These are phyloP conservation scores for Cyamopsis tetragonoloba DNA, from an alignment of 306 rosid species.

Conservation along the genomic window DNA sequence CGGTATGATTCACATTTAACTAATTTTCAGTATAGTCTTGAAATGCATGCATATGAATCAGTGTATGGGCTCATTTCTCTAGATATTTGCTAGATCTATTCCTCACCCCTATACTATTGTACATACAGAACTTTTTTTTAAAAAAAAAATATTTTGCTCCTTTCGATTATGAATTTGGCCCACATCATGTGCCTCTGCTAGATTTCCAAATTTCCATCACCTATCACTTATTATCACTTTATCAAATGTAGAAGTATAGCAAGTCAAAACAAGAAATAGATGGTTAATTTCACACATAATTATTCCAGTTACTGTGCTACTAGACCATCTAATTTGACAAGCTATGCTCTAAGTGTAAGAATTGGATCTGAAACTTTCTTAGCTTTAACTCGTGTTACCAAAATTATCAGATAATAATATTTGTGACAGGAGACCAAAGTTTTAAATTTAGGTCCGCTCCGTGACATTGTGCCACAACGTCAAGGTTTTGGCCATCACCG, in stretches of 20 bases:
- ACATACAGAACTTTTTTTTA: slow-evolving; percentile 1
- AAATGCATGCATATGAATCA: slow-evolving; percentile 13
- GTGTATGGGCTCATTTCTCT: slow-evolving; percentile 28
- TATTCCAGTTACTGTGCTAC: slow-evolving; percentile 10
- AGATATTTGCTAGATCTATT: slow-evolving; percentile 35
- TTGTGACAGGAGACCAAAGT: slow-evolving; percentile 19
- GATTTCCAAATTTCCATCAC: slow-evolving; percentile 34
- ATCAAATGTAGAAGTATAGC: slow-evolving; percentile 6
- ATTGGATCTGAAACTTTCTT: slow-evolving; percentile 8
- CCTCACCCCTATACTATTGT: slow-evolving; percentile 5
- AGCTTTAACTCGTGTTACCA: slow-evolving; percentile 13
- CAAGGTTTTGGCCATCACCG: no score
- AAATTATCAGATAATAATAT: slow-evolving; percentile 20
- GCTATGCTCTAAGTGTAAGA: slow-evolving; percentile 20
- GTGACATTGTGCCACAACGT: no score
- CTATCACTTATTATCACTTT: background rate
- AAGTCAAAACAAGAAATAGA: background rate
- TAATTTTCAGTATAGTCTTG: background rate
- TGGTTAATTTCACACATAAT: slow-evolving; percentile 7
- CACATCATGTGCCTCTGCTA: slow-evolving; percentile 47
- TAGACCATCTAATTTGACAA: slow-evolving; percentile 19
- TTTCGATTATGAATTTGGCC: slow-evolving; percentile 28
- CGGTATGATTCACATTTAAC: background rate
- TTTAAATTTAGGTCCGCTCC: no score
- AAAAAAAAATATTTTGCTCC: slow-evolving; percentile 7